phyloP scores from a whole-genome alignment of 75 land plant genomes.

The Cunninghamia lanceolata region DNA sequence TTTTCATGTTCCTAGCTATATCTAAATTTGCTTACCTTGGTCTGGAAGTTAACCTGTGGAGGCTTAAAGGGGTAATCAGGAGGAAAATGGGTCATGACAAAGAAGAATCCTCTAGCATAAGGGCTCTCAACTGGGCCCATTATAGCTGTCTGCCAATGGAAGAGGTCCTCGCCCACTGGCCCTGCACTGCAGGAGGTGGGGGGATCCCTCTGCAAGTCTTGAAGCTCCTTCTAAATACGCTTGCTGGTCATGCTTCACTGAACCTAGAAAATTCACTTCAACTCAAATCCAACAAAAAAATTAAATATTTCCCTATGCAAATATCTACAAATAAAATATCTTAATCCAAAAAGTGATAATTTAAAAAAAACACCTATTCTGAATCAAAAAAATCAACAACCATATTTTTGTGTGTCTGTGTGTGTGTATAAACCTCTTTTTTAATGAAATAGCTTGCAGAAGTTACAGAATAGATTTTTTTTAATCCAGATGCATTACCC shows the following conservation, averaged over 20 bases:
- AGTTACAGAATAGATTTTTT: neutral
- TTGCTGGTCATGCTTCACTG: conserved; percentile 49
- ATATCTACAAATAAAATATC: neutral
- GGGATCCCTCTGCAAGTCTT: conserved; percentile 70
- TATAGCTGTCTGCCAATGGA: conserved; percentile 67
- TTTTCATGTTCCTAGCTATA: neutral
- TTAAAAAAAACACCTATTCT: neutral
- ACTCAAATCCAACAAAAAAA: neutral
- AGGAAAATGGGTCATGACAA: conserved; percentile 58
- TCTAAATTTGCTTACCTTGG: conserved; percentile 14
- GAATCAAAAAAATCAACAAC: neutral
- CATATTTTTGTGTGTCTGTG: too few relatives aligned
- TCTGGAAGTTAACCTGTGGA: conserved; percentile 50
- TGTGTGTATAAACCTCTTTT: too few relatives aligned
- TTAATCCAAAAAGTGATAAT: neutral
- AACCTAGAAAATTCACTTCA: neutral
- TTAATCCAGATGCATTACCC: neutral
- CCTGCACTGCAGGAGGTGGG: conserved; percentile 71
- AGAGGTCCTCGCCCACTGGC: conserved; percentile 57
- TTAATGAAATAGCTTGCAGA: neutral
- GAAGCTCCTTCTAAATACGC: conserved; percentile 66
- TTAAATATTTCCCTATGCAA: neutral
- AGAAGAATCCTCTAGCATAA: conserved; percentile 59
- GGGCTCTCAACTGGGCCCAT: conserved; percentile 66
- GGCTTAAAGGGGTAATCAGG: conserved; percentile 72